phyloP scores from a whole-genome alignment of 352 stramenopile genomes.

The Globisporangium cederbergense region DNA sequence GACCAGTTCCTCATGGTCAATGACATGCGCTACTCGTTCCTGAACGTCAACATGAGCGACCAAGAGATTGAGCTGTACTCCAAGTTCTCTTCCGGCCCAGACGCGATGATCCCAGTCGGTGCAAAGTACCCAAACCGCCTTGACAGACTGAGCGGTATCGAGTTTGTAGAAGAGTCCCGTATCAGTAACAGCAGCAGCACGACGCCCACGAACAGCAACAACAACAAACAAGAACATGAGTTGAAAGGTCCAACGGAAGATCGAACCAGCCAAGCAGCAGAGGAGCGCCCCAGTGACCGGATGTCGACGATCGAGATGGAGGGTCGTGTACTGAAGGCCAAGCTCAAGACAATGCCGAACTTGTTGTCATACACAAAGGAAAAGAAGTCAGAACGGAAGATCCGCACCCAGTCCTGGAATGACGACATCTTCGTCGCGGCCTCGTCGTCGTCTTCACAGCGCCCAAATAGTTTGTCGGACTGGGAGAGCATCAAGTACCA shows the following conservation, averaged over 20 bases:
- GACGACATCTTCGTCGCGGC: conserved; percentile 19
- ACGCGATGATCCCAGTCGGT: conserved; percentile 24
- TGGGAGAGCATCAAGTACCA: conserved; percentile 50
- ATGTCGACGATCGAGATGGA: conserved; percentile 21
- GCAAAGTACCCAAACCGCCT: conserved; percentile 24
- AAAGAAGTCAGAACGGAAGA: conserved; percentile 26
- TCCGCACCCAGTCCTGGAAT: conserved; percentile 57
- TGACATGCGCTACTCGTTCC: conserved; percentile 87
- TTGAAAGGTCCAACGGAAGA: conserved; percentile 19
- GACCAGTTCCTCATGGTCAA: conserved; percentile 88
- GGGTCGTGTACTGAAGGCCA: conserved; percentile 33
- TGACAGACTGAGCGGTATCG: conserved; percentile 35
- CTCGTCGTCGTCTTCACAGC: not conserved
- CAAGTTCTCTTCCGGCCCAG: conserved; percentile 29
- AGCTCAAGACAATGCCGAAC: conserved; percentile 46
- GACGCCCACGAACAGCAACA: conserved; percentile 15
- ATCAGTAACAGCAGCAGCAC: conserved; percentile 24
- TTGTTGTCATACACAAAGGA: conserved; percentile 47
- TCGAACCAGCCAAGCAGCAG: conserved; percentile 1
- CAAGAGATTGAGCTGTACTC: conserved; percentile 36
- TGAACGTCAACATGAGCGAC: conserved; percentile 82
- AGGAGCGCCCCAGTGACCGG: conserved; percentile 9
- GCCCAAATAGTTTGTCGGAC: conserved; percentile 41
- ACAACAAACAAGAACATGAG: conserved; percentile 14
- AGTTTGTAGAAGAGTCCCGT: conserved; percentile 31